Evolutionary conservation across 2,329 filamentous ascomycete species (phyloP).

Genomic region (Colletotrichum orbiculare): DNA sequence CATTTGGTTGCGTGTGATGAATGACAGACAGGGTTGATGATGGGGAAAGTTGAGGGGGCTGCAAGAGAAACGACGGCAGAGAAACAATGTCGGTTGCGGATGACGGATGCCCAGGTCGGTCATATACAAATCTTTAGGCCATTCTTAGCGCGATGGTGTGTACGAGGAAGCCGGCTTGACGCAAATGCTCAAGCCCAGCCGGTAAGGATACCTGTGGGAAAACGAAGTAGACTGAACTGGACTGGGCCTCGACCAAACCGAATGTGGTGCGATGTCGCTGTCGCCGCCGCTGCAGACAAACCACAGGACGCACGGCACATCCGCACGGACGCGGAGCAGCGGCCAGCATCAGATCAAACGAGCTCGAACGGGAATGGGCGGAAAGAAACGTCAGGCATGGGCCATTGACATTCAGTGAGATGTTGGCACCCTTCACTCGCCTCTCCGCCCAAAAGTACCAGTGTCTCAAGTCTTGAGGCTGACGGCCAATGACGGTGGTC

Average conservation of each 20-base stretch:
- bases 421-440: neutral
- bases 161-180: neutral
- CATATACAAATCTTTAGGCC: conserved; percentile 14
- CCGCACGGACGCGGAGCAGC: conserved; percentile 8
- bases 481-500: conserved; percentile 8
- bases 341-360: neutral
- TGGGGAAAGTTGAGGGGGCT: neutral
- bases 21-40: neutral
- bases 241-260: conserved; percentile 4
- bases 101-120: neutral
- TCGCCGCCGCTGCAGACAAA: conserved; percentile 17
- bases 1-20: neutral
- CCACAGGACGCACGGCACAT: conserved; percentile 1
- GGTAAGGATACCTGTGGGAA: neutral
- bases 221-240: too few species aligned
- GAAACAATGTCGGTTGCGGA: neutral
- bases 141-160: neutral
- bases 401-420: conserved; percentile 10
- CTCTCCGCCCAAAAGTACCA: neutral
- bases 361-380: conserved; percentile 8
- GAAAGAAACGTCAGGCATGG: neutral
- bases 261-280: conserved; percentile 1
- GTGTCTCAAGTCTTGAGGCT: conserved; percentile 3
- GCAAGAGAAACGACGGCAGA: neutral
- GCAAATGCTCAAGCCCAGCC: neutral